These are phyloP conservation scores for Hyphodiscus sp. DNA, from an alignment of 2,329 filamentous ascomycete genomes.

Conservation along the genomic window DNA sequence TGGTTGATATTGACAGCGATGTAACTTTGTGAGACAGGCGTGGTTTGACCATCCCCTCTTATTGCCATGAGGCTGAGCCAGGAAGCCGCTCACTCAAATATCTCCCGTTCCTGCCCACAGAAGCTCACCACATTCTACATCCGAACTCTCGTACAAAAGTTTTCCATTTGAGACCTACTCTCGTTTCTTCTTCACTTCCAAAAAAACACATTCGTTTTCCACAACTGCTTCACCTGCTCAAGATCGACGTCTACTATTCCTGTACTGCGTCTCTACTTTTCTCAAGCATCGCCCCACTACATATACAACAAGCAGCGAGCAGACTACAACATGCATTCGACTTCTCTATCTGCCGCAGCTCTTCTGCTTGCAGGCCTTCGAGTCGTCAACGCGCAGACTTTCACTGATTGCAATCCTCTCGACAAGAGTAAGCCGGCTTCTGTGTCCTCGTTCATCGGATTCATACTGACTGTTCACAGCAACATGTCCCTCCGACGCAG, in stretches of 20 bases:
- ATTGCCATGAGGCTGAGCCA: not conserved
- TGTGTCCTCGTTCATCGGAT: not conserved
- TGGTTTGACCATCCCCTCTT: not conserved
- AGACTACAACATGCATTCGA: slow-evolving; percentile 19
- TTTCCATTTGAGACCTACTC: not conserved
- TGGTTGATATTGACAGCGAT: no score
- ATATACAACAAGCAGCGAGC: not conserved
- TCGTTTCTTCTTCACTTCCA: not conserved
- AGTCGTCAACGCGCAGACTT: slow-evolving; percentile 7
- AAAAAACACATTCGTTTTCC: slow-evolving; percentile 1
- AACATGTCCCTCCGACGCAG: slow-evolving; percentile 38
- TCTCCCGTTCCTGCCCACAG: not conserved
- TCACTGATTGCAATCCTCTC: slow-evolving; percentile 7
- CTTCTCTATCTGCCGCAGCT: slow-evolving; percentile 11
- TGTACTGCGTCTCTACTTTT: not conserved
- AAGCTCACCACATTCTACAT: not conserved
- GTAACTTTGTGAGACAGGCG: not conserved
- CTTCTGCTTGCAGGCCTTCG: slow-evolving; percentile 6
- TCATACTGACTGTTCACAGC: slow-evolving; percentile 7
- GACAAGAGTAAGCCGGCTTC: slow-evolving; percentile 6
- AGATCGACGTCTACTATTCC: not conserved
- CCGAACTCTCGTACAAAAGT: not conserved
- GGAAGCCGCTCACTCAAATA: not conserved
- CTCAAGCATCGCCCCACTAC: not conserved
- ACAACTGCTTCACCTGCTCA: not conserved